Conservation (phyloP, 768 basidiomycete species). For the Polyporus arcularius region DNA sequence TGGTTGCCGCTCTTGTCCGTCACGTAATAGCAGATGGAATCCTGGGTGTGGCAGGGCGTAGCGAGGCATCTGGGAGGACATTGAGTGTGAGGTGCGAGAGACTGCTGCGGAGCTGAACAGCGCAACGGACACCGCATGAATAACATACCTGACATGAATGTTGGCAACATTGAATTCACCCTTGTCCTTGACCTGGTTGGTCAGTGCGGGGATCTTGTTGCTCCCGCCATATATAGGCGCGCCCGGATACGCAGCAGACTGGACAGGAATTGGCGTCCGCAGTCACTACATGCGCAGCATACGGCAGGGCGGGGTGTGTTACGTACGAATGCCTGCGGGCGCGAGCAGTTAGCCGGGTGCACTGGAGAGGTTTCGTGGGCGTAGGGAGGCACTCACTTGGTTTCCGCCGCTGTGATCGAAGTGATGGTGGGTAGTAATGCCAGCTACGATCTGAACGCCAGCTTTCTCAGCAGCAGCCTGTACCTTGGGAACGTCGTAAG, state of each 20-base stretch:
- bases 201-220: constrained; percentile 61
- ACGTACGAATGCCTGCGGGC: constrained; percentile 50
- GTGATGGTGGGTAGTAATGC: constrained; percentile 92
- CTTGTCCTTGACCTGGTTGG: constrained; percentile 76
- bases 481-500: constrained; percentile 75
- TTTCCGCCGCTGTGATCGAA: constrained; percentile 90
- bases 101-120: neutral
- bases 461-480: constrained; percentile 58
- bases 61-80: constrained; percentile 62
- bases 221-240: constrained; percentile 81
- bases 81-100: neutral
- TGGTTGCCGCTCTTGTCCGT: constrained; percentile 47
- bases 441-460: constrained; percentile 67
- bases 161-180: constrained; percentile 78
- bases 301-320: neutral
- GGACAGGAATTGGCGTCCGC: constrained; percentile 16
- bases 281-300: neutral
- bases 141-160: constrained; percentile 58
- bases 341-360: neutral
- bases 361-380: neutral
- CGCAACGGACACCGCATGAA: neutral
- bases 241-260: constrained; percentile 46
- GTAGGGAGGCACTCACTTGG: constrained; percentile 46
- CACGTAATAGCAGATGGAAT: constrained; percentile 90
- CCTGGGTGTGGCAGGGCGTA: constrained; percentile 94